Evolutionary conservation across 345 rosid genomes (phyloP).

Genomic region (Eucalyptus regnans): DNA sequence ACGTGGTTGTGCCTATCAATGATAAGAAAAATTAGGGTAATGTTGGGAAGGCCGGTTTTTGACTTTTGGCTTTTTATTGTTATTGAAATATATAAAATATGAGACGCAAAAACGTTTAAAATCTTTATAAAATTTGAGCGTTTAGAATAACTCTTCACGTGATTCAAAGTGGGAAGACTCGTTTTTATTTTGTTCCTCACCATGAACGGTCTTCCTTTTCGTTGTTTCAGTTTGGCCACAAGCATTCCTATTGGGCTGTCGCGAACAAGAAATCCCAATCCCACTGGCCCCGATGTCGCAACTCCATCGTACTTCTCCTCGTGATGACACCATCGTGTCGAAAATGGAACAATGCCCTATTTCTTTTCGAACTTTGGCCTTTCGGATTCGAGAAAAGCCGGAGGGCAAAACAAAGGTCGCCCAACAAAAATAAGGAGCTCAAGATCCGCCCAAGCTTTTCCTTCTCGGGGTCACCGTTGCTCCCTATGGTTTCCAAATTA

Average conservation of each 20-base stretch:
- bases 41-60: rapidly evolving
- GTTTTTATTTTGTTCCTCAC: background rate
- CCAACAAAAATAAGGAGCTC: background rate
- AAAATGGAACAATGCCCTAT: background rate
- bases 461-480: background rate
- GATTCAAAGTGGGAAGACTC: background rate
- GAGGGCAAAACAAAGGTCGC: background rate
- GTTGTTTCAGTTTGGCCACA: background rate
- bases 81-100: background rate
- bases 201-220: background rate
- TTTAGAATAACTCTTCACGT: background rate
- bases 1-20: rapidly evolving
- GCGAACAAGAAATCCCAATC: background rate
- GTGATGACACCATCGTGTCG: background rate
- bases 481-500: background rate
- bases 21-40: background rate
- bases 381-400: background rate
- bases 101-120: background rate
- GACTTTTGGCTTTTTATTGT: background rate
- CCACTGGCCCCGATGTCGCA: background rate
- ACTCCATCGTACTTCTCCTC: background rate
- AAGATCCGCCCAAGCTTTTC: background rate
- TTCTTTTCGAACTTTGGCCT: background rate
- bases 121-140: background rate
- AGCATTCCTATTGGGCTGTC: background rate